Evolutionary conservation across 306 rosid genomes (phyloP), one percentile per base, ranked within the genome.

Genomic region (Quercus glauca): DNA sequence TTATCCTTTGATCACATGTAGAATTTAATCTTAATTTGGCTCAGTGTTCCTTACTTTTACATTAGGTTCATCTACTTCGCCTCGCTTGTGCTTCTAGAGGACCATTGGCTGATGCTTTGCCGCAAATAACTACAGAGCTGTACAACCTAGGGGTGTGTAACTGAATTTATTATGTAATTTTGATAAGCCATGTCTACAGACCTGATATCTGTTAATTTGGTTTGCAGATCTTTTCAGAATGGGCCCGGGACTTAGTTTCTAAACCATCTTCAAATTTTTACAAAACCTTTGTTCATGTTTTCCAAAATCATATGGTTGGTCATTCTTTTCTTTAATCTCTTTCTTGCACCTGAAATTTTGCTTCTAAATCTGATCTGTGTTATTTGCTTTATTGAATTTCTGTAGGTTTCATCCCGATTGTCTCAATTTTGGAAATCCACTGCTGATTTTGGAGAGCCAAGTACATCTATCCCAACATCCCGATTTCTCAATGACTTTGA

Each of bases 401-500:
- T 81, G 71, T 75, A 94, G 99, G 93, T 86, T 78, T 89, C 97
- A 73, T 86, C 97, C 7, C 82, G 76, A 72, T 49, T 87, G 78
- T 89, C 97, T 74, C 84, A 90, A 76, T 90, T 94, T 80, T 92
- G 97, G 99, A 92, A 87, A 69, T 87, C 90, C 59, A 55, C 79
- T 4, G 82, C 94, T 86, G 97, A 85, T 82, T 75, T 86, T 82
- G 97, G 88, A 70, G 89, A 86, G 78, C 83, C 93, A 74, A 80
- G 81, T 71, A 77, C 91, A 75, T 80, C 88, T 80, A 85, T 85
- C 45, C 88, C 74, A 21, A 90, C 90, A 84, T 94, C 99, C 84
- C 89, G 99, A 55, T 94, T 92, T 89, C 86, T 92, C 79, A 92
- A 85, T 88, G 99, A 94, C 86, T 94, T 94, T 83, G 99, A 94